Evolutionary conservation across 805 yeast species (phyloP).

Genomic region (Nakazawaea holstii): DNA sequence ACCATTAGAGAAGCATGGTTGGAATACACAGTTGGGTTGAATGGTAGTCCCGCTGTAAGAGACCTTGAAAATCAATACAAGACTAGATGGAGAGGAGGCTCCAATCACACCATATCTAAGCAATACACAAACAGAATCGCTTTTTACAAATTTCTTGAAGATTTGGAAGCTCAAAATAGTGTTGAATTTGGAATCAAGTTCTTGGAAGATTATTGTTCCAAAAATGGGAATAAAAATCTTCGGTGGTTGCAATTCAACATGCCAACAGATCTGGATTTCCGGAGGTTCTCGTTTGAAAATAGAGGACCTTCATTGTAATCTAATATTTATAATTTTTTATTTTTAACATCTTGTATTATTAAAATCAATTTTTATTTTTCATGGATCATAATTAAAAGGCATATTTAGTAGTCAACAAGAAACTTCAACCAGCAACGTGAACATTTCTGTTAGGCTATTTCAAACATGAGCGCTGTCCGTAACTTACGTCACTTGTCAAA

Average conservation of each 20-base stretch:
- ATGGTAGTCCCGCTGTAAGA: constrained; percentile 35
- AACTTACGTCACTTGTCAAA: too few species aligned
- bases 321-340: not conserved
- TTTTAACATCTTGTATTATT: not conserved
- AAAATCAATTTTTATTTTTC: not conserved
- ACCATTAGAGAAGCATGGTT: constrained; percentile 15
- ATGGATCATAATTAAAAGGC: too few species aligned
- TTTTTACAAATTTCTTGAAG: constrained; percentile 10
- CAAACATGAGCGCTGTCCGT: too few species aligned
- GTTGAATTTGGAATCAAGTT: constrained; percentile 10
- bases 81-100: constrained; percentile 33
- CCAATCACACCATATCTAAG: constrained; percentile 26
- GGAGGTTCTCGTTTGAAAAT: constrained; percentile 2
- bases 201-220: constrained; percentile 9
- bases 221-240: constrained; percentile 9
- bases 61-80: constrained; percentile 35
- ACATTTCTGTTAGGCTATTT: too few species aligned
- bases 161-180: constrained; percentile 5
- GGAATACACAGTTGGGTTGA: constrained; percentile 34
- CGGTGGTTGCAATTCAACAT: constrained; percentile 12
- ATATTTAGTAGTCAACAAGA: too few species aligned
- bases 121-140: constrained; percentile 15
- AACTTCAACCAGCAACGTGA: too few species aligned
- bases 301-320: not conserved
- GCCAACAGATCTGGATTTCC: constrained; percentile 7